Evolutionary conservation across 2,329 filamentous ascomycete species (phyloP).

Genomic region (Endocalyx cinctus): DNA sequence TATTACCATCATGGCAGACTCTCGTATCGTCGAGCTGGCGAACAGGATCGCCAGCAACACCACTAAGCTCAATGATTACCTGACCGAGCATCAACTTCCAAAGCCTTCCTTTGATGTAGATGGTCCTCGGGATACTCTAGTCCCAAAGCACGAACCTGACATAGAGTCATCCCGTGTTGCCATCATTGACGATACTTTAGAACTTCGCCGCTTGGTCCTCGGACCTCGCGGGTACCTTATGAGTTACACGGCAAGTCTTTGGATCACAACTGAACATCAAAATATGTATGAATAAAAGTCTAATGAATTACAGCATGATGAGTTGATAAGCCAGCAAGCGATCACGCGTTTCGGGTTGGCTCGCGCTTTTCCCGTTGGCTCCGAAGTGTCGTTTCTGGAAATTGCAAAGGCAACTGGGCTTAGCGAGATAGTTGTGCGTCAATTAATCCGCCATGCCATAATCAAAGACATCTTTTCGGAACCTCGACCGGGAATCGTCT

Average conservation of each 20-base stretch:
- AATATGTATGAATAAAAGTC: no score
- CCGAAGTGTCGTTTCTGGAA: slow-evolving; percentile 14
- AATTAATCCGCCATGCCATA: slow-evolving; percentile 12
- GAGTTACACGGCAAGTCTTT: slow-evolving; percentile 10
- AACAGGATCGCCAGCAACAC: slow-evolving; percentile 11
- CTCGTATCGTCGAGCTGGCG: slow-evolving; percentile 13
- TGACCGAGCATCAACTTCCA: slow-evolving; percentile 8
- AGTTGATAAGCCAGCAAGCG: slow-evolving; percentile 20
- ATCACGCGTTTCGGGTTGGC: slow-evolving; percentile 17
- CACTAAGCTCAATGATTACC: slow-evolving; percentile 6
- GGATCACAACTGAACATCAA: no score
- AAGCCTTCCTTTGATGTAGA: slow-evolving; percentile 15
- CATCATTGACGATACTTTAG: slow-evolving; percentile 16
- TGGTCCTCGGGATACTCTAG: slow-evolving; percentile 7
- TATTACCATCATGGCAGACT: slow-evolving; percentile 5
- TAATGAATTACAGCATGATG: slow-evolving; percentile 12
- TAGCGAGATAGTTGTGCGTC: slow-evolving; percentile 10
- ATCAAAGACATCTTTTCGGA: slow-evolving; percentile 12
- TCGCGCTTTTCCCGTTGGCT: slow-evolving; percentile 16
- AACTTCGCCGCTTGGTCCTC: slow-evolving; percentile 16
- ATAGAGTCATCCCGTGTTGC: slow-evolving; percentile 12
- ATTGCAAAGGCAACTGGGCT: slow-evolving; percentile 15
- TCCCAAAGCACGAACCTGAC: slow-evolving; percentile 11
- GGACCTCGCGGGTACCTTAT: slow-evolving; percentile 19
- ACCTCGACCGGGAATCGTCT: slow-evolving; percentile 10